Conservation (phyloP, 2,329 filamentous ascomycete genomes). For the Colletotrichum eremochloae region DNA sequence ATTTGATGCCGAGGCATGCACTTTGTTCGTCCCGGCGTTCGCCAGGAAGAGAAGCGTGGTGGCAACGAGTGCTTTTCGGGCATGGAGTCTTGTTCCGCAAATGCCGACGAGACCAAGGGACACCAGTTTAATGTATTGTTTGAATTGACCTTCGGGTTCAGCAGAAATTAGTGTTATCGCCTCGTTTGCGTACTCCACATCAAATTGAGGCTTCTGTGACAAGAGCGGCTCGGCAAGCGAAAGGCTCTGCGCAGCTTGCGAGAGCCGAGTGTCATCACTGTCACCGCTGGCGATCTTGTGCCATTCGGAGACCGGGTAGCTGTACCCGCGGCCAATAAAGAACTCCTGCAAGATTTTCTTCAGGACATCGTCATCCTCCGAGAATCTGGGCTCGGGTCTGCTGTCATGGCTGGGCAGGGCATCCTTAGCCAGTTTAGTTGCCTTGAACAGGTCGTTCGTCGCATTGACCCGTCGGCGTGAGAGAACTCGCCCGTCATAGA, state of each 20-base stretch:
- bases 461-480: too few relatives aligned
- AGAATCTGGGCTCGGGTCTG: background rate
- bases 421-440: background rate
- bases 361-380: background rate
- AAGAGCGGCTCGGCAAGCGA: too few relatives aligned
- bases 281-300: background rate
- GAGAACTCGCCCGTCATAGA: too few relatives aligned
- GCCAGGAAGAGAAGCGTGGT: too few relatives aligned
- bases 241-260: too few relatives aligned
- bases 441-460: too few relatives aligned
- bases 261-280: background rate
- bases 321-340: background rate
- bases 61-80: too few relatives aligned
- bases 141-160: background rate
- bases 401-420: background rate
- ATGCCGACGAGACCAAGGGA: background rate
- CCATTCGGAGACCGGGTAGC: background rate
- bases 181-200: background rate
- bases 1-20: too few relatives aligned
- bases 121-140: background rate
- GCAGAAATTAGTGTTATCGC: background rate
- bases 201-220: background rate
- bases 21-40: too few relatives aligned
- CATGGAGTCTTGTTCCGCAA: too few relatives aligned
- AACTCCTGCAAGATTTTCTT: background rate